Evolutionary conservation across 805 yeast species (phyloP), one percentile per base, ranked within the genome.

Genomic region (Teunomyces cretensis): DNA sequence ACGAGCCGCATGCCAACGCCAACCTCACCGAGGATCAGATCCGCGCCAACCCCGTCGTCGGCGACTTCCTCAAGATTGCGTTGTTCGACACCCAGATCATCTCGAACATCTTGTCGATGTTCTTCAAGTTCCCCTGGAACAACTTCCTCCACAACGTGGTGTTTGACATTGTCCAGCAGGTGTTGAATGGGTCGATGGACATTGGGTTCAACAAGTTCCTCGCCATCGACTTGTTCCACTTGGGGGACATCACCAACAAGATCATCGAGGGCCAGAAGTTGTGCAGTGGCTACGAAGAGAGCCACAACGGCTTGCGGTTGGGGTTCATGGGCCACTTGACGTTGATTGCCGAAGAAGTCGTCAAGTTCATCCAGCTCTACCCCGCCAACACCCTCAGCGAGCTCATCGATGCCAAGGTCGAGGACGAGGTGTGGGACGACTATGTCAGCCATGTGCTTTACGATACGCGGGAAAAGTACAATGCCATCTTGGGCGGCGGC

Each of bases 391-490:
- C 70, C 4, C 53, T 72, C 14, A 68, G 74, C 48, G 64, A 61
- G 22, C 54, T 64, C 14, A 69, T 72, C 40, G 74, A 71, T 51
- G 55, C 48, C 16, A 68, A 68, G 45, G 61, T 72, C 26, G 68
- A 68, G 45, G 71, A 68, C 46, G 65, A 59, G 15, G 79, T 74
- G 9, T 91, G 98, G 98, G 81, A 80, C 42, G 75, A 80, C 39
- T 94, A 92, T 62, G 96, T 89, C 7, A 84, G 84, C 47, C 84
- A 86, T 47, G 84, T 89, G 1, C 72, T 94, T 49, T 87, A 86
- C 50, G 96, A 88, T 56, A 89, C 96, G 2, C 78, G 99, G 53
- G 96, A 90, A 61, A 91, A 90, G 68, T 94, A 94, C 66, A 94
- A 92, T 64, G 90, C 96, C 9, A 86, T 92, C 27, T 74, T 94